Evolutionary conservation across 768 basidiomycete genomes (phyloP).

Genomic region (Lyophyllum atratum): DNA sequence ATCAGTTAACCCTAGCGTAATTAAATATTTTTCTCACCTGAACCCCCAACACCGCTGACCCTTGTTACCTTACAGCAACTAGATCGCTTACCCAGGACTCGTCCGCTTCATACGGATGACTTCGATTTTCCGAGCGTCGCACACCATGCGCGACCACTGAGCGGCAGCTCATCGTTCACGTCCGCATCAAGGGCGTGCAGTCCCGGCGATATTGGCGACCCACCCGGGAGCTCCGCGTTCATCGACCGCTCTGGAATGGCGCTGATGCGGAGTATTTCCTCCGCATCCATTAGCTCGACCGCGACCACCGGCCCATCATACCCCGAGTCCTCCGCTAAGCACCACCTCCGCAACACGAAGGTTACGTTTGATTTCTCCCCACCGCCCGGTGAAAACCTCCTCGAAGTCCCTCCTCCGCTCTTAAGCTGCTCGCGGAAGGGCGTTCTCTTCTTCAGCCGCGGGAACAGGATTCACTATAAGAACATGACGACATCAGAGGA

Average conservation of each 20-base stretch:
- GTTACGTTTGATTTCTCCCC: constrained; percentile 34
- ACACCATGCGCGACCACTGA: constrained; percentile 20
- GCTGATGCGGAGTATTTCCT: constrained; percentile 34
- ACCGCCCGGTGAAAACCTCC: constrained; percentile 15
- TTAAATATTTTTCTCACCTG: constrained; percentile 8
- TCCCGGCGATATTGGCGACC: constrained; percentile 21
- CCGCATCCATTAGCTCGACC: constrained; percentile 27
- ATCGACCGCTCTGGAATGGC: constrained; percentile 29
- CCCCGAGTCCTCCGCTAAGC: constrained; percentile 36
- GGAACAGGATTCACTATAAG: constrained; percentile 57
- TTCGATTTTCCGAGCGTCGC: constrained; percentile 13
- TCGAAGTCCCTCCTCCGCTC: constrained; percentile 21
- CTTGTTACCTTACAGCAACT: constrained; percentile 9
- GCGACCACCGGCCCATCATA: constrained; percentile 26
- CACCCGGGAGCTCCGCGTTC: constrained; percentile 22
- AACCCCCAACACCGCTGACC: neutral
- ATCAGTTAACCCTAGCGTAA: constrained; percentile 12
- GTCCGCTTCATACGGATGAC: constrained; percentile 16
- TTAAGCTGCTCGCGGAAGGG: constrained; percentile 46
- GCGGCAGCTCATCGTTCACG: constrained; percentile 28
- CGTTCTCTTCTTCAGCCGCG: constrained; percentile 50
- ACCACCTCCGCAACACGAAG: constrained; percentile 34
- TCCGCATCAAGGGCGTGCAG: constrained; percentile 24
- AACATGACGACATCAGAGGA: constrained; percentile 43
- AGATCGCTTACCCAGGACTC: constrained; percentile 22